Conservation (phyloP, 441 rosid genomes). For the Euphorbia corollata region DNA sequence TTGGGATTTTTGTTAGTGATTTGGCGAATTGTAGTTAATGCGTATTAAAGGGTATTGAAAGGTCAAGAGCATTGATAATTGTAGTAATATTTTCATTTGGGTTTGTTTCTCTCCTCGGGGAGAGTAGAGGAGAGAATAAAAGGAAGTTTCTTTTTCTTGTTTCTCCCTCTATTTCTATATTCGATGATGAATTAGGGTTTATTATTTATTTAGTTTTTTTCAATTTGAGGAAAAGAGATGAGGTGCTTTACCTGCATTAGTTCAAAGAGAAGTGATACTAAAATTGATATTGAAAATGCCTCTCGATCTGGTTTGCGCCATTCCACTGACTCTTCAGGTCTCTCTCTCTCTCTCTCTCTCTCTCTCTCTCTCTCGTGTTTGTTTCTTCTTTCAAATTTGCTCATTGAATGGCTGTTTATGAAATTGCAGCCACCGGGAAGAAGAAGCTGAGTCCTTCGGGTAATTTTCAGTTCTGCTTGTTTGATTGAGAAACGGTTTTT, state of each 20-base stretch:
- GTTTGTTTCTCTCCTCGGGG: constrained; percentile 13
- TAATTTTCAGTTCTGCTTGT: constrained; percentile 12
- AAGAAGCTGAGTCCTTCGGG: constrained; percentile 28
- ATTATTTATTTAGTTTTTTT: background rate
- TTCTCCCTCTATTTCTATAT: background rate
- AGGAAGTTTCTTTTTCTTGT: background rate
- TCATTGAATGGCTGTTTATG: background rate
- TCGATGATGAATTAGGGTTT: background rate
- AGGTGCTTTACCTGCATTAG: constrained; percentile 70
- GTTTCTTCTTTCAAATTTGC: background rate
- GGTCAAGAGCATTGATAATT: background rate
- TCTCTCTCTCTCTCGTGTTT: background rate
- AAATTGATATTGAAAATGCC: constrained; percentile 49
- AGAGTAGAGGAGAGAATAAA: background rate
- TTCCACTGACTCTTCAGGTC: constrained; percentile 46
- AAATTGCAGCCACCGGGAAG: constrained; percentile 29
- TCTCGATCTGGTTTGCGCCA: constrained; percentile 43
- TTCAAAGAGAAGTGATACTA: constrained; percentile 36
- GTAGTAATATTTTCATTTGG: background rate
- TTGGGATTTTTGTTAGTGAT: background rate
- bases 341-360: background rate
- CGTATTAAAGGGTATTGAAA: constrained; percentile 7
- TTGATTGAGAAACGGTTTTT: background rate
- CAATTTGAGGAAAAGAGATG: constrained; percentile 28
- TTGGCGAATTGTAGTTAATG: constrained; percentile 1